These are phyloP conservation scores for Zopfia rhizophila DNA, from an alignment of 2,329 filamentous ascomycete species.

Conservation along the genomic window DNA sequence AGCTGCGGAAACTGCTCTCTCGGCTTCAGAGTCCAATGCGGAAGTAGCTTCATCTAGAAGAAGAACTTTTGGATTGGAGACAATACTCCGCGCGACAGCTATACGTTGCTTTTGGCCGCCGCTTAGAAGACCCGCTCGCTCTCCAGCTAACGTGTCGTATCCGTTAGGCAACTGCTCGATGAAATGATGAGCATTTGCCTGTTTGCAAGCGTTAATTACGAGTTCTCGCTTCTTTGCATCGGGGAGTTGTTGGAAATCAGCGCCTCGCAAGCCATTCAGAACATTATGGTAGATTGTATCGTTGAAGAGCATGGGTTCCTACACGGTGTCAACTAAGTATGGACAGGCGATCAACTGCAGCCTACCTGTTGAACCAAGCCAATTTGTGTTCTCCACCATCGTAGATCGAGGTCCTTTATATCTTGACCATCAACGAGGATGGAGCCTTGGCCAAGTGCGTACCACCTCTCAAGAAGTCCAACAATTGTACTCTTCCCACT, in stretches of 20 bases:
- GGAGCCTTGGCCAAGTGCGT: slow-evolving; percentile 3
- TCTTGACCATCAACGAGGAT: slow-evolving; percentile 80
- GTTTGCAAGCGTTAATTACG: slow-evolving; percentile 4
- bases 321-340: background rate
- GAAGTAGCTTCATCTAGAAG: slow-evolving; percentile 92
- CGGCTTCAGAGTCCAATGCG: slow-evolving; percentile 88
- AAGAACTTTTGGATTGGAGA: slow-evolving; percentile 86
- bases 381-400: slow-evolving; percentile 89
- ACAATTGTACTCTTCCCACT: slow-evolving; percentile 94
- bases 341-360: too few species aligned
- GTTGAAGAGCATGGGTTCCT: slow-evolving; percentile 84
- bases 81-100: slow-evolving; percentile 86
- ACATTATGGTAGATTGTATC: slow-evolving; percentile 90
- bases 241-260: slow-evolving; percentile 2
- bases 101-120: slow-evolving; percentile 96
- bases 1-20: slow-evolving; percentile 65
- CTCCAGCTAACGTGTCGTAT: slow-evolving; percentile 89
- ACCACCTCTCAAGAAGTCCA: slow-evolving; percentile 69
- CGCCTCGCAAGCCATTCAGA: slow-evolving; percentile 71
- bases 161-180: slow-evolving; percentile 81
- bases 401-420: slow-evolving; percentile 79
- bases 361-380: slow-evolving; percentile 79
- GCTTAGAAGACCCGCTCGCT: slow-evolving; percentile 86
- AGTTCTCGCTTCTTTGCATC: slow-evolving; percentile 83
- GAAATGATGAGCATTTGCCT: slow-evolving; percentile 90